Evolutionary conservation across 495 filamentous ascomycete species (phyloP), one percentile per base, ranked within the genome.

Genomic region (Neurospora hispaniola): DNA sequence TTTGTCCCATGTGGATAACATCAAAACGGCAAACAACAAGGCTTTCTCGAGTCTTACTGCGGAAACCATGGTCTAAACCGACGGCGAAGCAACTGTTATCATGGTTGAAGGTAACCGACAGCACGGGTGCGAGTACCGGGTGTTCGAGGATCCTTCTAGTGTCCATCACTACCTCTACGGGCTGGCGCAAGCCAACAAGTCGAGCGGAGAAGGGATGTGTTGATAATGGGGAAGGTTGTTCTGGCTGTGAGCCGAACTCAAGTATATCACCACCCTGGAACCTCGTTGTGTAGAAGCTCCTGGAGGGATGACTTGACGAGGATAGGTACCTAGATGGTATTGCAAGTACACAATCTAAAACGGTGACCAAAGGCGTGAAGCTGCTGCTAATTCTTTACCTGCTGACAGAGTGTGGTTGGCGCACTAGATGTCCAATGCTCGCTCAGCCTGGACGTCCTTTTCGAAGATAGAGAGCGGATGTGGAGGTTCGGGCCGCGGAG

Each of bases 11-110:
- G 2, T 73, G 42, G 43, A 41, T 42, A n/a, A 20, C n/a, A 20
- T 12, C 27, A 38, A 20, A n/a, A 41, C 35, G 27, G 38, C 27
- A 42, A 20, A 69, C 38, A 27, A 23, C 27, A 69, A 42, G 73
- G 42, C 20, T 42, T 40, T 16, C 16, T 59, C 12, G 46, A n/a
- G 69, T 79, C 90, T 76, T 87, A 96, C 94, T 91, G 80, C 91
- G 91, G 79, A 97, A 96, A 3, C 96, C 96, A 18, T 88, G 89
- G 74, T 97, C 92, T 43, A 97, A 83, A 4, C 93, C 96, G 7
- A 97, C 93, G 54, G 94, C 89, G 83, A 99, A 99, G 78, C 91
- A 94, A 72, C 88, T 93, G 78, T 87, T 89, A 78, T 97, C 92
- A 77, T 90, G 86, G 79, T 97, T 98, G 84, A 99, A 97, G 27